Evolutionary conservation across 176 grass and related monocot genomes (phyloP), one percentile per base, ranked within the genome.

Genomic region (Triticum turgidum): DNA sequence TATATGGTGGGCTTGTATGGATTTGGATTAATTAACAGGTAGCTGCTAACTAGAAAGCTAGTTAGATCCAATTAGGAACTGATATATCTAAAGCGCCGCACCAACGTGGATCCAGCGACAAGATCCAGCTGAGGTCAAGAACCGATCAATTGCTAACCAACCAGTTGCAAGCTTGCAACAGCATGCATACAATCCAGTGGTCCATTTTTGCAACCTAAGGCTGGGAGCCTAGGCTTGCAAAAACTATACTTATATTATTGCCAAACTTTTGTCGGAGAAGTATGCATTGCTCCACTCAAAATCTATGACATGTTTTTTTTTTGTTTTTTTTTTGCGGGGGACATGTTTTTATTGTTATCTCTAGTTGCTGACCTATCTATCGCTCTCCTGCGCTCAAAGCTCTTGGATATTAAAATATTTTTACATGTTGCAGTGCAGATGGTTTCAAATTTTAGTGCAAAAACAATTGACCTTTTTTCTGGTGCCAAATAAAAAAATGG

Each of bases 71-170:
- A 61, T 62, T 69, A 84, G 81, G n/a, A 87, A 76, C 81, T 76
- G 68, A 84, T 87, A 76, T 68, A 84, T 87, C 39, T 73, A 83
- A 82, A 86, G 25, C 9, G 71, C 41, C 24, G 27, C 69, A 79
- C 65, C 44, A 45, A 52, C 66, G 73, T 30, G 1, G 22, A 76
- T 84, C 47, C 75, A 80, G 29, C 72, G 47, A 84, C 68, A 77
- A 82, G 78, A 63, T 33, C 61, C 29, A 77, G 52, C 44, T 5
- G 73, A 76, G 77, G 76, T 24, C 68, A 89, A 85, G 42, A 61
- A 66, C 7, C 11, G 33, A 87, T 59, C 61, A 34, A 78, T 59
- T 61, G 34, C 24, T 69, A 74, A 44, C 83, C 44, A 80, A 75
- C 24, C 73, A 84, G 61, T 12, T 44, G 80, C 69, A 35, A 84